phyloP scores from a whole-genome alignment of 805 yeast genomes.

The Metschnikowia anglica region DNA sequence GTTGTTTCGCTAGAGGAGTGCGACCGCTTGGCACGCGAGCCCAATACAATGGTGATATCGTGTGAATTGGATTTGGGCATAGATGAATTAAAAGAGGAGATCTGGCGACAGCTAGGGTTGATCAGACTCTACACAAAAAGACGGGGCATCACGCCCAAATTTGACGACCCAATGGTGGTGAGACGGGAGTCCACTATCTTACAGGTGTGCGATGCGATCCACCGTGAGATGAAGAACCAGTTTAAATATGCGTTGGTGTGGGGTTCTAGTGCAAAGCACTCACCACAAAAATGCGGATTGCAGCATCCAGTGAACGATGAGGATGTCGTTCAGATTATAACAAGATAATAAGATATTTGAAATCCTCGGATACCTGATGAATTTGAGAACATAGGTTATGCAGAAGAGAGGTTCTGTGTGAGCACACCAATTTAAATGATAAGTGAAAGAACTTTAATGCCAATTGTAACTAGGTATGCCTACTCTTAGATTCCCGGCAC shows the following conservation, averaged over 20 bases:
- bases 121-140: conserved; percentile 84
- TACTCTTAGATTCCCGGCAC: no score
- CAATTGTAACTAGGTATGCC: no score
- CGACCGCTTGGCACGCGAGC: conserved; percentile 87
- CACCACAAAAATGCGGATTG: conserved; percentile 95
- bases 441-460: no score
- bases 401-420: not conserved
- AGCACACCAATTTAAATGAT: no score
- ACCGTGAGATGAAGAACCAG: conserved; percentile 85
- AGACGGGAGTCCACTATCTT: conserved; percentile 75
- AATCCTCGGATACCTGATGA: not conserved
- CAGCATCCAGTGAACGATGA: conserved; percentile 83
- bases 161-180: conserved; percentile 88
- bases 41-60: conserved; percentile 90
- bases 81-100: conserved; percentile 84
- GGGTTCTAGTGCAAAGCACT: conserved; percentile 94
- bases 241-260: conserved; percentile 94
- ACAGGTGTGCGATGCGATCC: conserved; percentile 88
- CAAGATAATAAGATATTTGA: conserved; percentile 52
- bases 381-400: no score
- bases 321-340: conserved; percentile 88
- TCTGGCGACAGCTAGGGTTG: conserved; percentile 84
- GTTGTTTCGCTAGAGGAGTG: conserved; percentile 94
- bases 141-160: conserved; percentile 78
- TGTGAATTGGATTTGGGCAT: conserved; percentile 87